phyloP scores from a whole-genome alignment of 139 green algal genomes.

The Coccomyxa sp. region DNA sequence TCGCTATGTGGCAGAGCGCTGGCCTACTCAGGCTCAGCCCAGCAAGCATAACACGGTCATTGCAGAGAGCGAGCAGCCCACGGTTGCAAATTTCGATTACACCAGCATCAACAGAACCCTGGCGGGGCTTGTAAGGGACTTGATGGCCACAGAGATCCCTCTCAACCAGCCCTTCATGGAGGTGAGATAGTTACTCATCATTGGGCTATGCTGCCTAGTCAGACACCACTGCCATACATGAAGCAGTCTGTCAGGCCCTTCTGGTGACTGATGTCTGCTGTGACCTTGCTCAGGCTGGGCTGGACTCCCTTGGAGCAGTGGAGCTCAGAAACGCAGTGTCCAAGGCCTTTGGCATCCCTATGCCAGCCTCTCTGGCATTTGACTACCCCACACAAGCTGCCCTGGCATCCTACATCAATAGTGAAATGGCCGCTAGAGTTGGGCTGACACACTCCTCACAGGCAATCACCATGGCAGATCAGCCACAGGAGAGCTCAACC shows the following conservation, averaged over 20 bases:
- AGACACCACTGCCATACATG: no score
- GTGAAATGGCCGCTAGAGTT: no score
- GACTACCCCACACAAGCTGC: constrained; percentile 75
- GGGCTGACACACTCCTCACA: no score
- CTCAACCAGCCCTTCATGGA: constrained; percentile 2
- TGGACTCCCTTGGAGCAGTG: constrained; percentile 75
- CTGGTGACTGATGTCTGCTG: background rate
- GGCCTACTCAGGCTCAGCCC: no score
- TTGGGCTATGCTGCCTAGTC: no score
- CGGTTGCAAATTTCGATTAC: background rate
- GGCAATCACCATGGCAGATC: no score
- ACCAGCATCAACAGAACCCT: background rate
- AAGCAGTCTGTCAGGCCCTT: background rate
- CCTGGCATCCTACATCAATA: constrained; percentile 24
- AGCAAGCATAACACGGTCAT: background rate
- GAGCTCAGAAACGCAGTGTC: constrained; percentile 73
- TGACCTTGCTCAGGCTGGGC: constrained; percentile 34
- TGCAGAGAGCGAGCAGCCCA: no score
- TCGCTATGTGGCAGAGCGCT: no score
- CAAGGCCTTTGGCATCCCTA: constrained; percentile 3
- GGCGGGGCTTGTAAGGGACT: background rate
- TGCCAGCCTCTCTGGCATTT: constrained; percentile 76
- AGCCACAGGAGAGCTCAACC: no score
- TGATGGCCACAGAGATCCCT: background rate
- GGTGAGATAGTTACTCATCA: background rate